A percentile compares a stretch with the other conserved stretches of the same genome.
Evolutionary conservation across 2,329 filamentous ascomycete species (phyloP).

Genomic region (Colletotrichum cordylinicola): DNA sequence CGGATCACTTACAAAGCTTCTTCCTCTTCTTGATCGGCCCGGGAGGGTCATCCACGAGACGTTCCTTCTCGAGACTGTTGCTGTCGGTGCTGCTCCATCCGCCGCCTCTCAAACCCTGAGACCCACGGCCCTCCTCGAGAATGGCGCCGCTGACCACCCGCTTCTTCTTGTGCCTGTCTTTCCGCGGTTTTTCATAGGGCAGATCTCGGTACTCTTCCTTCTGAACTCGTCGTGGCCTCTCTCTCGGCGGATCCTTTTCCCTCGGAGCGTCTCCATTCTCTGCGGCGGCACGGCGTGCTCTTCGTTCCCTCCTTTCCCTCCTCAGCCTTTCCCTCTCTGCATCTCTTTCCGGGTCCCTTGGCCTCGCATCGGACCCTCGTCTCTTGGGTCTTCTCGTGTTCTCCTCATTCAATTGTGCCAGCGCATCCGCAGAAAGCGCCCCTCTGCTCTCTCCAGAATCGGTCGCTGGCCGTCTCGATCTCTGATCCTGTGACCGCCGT

Average conservation of each 20-base stretch:
- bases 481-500: constrained; percentile 33
- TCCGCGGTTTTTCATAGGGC: constrained; percentile 38
- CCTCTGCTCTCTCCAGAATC: constrained; percentile 38
- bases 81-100: constrained; percentile 45
- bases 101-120: constrained; percentile 48
- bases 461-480: constrained; percentile 35
- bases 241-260: neutral
- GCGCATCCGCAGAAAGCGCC: constrained; percentile 56
- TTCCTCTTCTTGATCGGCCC: constrained; percentile 59
- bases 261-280: neutral
- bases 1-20: constrained; percentile 61
- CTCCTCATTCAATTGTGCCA: constrained; percentile 70
- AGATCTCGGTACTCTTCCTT: constrained; percentile 29
- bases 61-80: constrained; percentile 56
- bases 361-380: constrained; percentile 26
- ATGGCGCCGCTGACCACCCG: constrained; percentile 74
- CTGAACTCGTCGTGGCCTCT: constrained; percentile 16
- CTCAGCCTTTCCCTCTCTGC: constrained; percentile 37
- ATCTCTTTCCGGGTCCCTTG: constrained; percentile 33
- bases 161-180: constrained; percentile 53
- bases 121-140: constrained; percentile 68
- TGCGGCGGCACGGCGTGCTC: constrained; percentile 7
- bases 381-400: constrained; percentile 54
- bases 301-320: constrained; percentile 25
- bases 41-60: constrained; percentile 48